Conservation (phyloP, 2,329 filamentous ascomycete species). For the Fusarium annulatum region DNA sequence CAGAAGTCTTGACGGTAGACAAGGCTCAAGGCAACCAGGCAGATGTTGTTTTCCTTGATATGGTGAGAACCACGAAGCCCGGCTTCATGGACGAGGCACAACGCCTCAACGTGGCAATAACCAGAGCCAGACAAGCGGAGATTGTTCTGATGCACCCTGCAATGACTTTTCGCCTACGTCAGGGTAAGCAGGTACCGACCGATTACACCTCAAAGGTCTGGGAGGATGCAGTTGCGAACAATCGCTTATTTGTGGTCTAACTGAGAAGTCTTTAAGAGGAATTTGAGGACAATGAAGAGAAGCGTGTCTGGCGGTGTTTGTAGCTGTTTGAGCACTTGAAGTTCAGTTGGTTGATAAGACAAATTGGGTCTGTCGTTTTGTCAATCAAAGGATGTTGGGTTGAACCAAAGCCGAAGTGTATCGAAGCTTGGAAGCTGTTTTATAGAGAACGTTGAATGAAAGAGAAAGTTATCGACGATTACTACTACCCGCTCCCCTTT, state of each 20-base stretch:
- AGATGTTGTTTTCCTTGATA: constrained; percentile 60
- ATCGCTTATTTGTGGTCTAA: constrained; percentile 39
- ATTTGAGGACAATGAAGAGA: not conserved
- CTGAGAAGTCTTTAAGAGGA: not conserved
- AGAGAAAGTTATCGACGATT: not conserved
- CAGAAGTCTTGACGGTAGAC: constrained; percentile 58
- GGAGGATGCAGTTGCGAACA: constrained; percentile 45
- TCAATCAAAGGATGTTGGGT: not conserved
- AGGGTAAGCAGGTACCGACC: constrained; percentile 26
- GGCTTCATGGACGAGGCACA: constrained; percentile 58
- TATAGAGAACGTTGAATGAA: constrained; percentile 8
- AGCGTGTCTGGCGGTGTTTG: not conserved
- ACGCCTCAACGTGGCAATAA: constrained; percentile 59
- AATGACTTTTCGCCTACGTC: constrained; percentile 45
- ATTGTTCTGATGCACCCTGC: constrained; percentile 57
- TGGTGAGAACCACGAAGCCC: constrained; percentile 54
- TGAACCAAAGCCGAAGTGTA: not conserved
- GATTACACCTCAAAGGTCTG: constrained; percentile 47
- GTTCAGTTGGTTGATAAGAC: constrained; percentile 11
- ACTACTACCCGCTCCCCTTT: not conserved
- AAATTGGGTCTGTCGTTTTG: constrained; percentile 10
- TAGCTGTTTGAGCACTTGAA: constrained; percentile 7
- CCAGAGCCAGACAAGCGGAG: constrained; percentile 58
- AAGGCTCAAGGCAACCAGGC: constrained; percentile 60
- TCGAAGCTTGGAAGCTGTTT: not conserved